A percentile compares a stretch with the other conserved stretches of the same genome.
phyloP scores from a whole-genome alignment of 805 yeast genomes.

The Wickerhamomyces strasburgensis region DNA sequence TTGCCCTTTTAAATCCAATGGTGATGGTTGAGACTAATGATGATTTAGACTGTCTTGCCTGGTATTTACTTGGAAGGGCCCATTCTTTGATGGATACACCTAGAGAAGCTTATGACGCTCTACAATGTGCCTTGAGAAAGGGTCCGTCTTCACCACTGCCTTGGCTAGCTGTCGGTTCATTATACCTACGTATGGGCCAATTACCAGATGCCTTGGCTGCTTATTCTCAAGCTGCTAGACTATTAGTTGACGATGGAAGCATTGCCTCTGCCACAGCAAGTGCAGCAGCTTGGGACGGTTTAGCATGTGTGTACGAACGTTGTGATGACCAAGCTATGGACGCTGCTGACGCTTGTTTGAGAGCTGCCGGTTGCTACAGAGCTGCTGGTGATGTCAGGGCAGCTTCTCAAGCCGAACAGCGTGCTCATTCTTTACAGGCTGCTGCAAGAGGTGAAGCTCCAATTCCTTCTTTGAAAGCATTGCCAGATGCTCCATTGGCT shows the following conservation, averaged over 20 bases:
- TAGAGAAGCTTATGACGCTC: constrained; percentile 48
- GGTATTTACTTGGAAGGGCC: constrained; percentile 50
- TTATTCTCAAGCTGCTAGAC: constrained; percentile 56
- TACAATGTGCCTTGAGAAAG: constrained; percentile 49
- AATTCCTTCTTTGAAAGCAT: constrained; percentile 39
- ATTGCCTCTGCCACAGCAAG: constrained; percentile 33
- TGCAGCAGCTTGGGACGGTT: constrained; percentile 63
- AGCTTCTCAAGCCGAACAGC: constrained; percentile 37
- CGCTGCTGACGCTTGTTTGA: constrained; percentile 53
- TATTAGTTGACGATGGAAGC: constrained; percentile 43
- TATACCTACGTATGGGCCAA: constrained; percentile 55
- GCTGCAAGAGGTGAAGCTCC: constrained; percentile 41
- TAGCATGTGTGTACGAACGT: constrained; percentile 56
- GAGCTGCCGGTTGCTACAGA: constrained; percentile 47
- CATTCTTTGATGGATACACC: constrained; percentile 42
- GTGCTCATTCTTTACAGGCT: constrained; percentile 38
- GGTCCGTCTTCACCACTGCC: constrained; percentile 52
- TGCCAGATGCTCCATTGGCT: constrained; percentile 42
- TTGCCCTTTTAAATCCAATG: constrained; percentile 27
- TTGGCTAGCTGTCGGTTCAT: constrained; percentile 63
- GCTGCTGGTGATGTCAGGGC: constrained; percentile 40
- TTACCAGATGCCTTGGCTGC: constrained; percentile 64
- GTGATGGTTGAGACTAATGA: constrained; percentile 11
- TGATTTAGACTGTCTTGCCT: constrained; percentile 47
- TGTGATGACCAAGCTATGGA: constrained; percentile 57